Conservation (phyloP, 352 stramenopile genomes). For the Globisporangium megalacanthum region DNA sequence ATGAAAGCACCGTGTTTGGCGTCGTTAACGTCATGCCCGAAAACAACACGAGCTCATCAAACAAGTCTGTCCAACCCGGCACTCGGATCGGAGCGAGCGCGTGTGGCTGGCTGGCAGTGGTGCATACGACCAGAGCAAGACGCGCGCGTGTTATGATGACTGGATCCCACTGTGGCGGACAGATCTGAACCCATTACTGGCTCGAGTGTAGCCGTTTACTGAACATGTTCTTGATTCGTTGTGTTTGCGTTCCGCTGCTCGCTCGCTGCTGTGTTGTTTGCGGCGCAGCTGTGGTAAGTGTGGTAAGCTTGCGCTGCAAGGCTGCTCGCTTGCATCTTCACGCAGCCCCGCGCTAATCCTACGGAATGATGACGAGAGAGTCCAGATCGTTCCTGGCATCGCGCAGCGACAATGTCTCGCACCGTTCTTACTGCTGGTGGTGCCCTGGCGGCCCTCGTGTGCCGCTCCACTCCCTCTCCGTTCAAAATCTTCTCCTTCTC, state of each 20-base stretch:
- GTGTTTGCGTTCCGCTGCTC: neutral
- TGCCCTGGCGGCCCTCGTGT: neutral
- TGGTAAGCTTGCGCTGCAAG: neutral
- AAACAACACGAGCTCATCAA: neutral
- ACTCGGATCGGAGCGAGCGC: neutral
- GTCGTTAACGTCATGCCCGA: too few species aligned
- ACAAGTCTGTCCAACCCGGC: too few species aligned
- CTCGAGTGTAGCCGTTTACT: neutral
- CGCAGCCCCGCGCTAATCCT: neutral
- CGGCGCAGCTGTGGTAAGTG: neutral
- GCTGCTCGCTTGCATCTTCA: neutral
- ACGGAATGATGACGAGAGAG: neutral
- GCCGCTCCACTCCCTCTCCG: neutral
- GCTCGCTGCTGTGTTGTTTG: neutral
- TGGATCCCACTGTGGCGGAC: neutral
- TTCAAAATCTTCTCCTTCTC: too few species aligned
- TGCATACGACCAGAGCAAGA: constrained; percentile 1
- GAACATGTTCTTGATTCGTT: neutral
- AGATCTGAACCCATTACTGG: constrained; percentile 2
- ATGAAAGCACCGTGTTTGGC: too few species aligned
- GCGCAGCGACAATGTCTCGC: neutral
- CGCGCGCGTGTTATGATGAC: neutral
- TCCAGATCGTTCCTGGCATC: neutral
- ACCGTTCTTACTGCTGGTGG: too few species aligned
- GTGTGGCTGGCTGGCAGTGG: neutral